Evolutionary conservation across 2,329 filamentous ascomycete genomes (phyloP), one percentile per base, ranked within the genome.

Genomic region (Lachnellula suecica): DNA sequence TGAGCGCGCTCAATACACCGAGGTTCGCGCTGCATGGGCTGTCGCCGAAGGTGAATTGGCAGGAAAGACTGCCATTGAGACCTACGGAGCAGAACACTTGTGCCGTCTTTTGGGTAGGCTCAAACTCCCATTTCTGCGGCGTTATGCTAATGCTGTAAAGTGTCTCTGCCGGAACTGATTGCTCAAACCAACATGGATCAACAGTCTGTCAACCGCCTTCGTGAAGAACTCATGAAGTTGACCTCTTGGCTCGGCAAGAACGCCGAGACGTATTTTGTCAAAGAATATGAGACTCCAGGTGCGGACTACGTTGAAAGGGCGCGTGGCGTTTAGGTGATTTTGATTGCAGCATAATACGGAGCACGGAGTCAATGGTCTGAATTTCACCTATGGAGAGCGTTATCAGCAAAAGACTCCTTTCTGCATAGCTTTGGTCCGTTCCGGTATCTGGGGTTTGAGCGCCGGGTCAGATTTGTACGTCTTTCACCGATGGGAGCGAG

Each of bases 171-270:
- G 0, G 94, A 99, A 68, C 84, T 97, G 37, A 85, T 97, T 57
- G 92, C 92, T 4, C 94, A 99, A 70, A 99, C 94, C 47, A 97
- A 97, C 72, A 96, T 99, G 91, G 94, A 97, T 66, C 79, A 87
- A 48, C 91, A 96, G 69, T 92, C 91, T 2, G 90, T 96, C 38
- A 88, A 87, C 57, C 88, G 91, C 43, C 82, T 97, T 23, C 87
- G 91, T 11, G 91, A 97, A 64, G 94, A 99, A 69, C 79, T 99
- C 15, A 81, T 83, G 61, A 93, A 91, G 71, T 86, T 99, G 71
- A 90, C 87, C 10, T 79, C 83, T 49, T 99, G 92, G 91, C 78
- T 99, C 50, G 82, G 86, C 53, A 88, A 87, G 62, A 66, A 67
- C 64, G 84, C 86, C 13, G 78, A 83, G 52, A 81, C 81, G 22